phyloP scores from a whole-genome alignment of 2,329 filamentous ascomycete species.

The Sodiomyces alkalinus region DNA sequence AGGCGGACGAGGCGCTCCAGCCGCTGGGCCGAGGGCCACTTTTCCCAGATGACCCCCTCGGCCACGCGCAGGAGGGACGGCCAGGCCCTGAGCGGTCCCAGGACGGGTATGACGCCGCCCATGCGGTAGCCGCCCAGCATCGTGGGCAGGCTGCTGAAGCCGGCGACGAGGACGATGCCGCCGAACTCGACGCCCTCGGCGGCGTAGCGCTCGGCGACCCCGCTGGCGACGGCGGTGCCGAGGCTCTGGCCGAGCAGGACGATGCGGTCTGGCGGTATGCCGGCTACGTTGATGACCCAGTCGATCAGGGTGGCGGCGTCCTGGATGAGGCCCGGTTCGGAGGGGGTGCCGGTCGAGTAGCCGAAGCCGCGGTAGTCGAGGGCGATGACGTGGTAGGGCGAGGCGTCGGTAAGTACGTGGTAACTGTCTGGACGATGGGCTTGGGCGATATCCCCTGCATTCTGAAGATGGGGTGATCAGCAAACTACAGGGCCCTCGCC shows the following conservation, averaged over 20 bases:
- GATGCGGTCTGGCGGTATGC: conserved; percentile 55
- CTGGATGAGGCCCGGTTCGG: conserved; percentile 64
- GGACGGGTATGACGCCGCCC: conserved; percentile 60
- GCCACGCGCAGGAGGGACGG: conserved; percentile 49
- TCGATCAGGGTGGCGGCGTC: conserved; percentile 63
- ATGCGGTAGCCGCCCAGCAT: conserved; percentile 68
- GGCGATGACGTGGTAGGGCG: conserved; percentile 66
- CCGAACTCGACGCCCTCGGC: conserved; percentile 52
- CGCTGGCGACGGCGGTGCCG: conserved; percentile 71
- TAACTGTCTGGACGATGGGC: conserved; percentile 63
- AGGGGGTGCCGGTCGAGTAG: conserved; percentile 62
- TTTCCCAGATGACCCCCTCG: conserved; percentile 53
- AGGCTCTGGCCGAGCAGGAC: conserved; percentile 76
- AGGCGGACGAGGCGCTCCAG: conserved; percentile 39
- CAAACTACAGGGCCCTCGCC: too few relatives aligned
- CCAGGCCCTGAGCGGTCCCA: conserved; percentile 58
- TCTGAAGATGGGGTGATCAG: conserved; percentile 28
- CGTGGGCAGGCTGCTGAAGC: conserved; percentile 59
- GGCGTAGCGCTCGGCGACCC: conserved; percentile 56
- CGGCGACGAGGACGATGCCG: conserved; percentile 63
- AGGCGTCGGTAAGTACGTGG: conserved; percentile 58
- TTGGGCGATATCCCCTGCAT: conserved; percentile 76
- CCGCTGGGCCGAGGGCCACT: conserved; percentile 60
- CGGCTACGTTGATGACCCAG: conserved; percentile 50
- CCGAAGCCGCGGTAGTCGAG: conserved; percentile 89